Conservation (phyloP, 192 early-diverging fungal species). For the Gonapodya sp. region DNA sequence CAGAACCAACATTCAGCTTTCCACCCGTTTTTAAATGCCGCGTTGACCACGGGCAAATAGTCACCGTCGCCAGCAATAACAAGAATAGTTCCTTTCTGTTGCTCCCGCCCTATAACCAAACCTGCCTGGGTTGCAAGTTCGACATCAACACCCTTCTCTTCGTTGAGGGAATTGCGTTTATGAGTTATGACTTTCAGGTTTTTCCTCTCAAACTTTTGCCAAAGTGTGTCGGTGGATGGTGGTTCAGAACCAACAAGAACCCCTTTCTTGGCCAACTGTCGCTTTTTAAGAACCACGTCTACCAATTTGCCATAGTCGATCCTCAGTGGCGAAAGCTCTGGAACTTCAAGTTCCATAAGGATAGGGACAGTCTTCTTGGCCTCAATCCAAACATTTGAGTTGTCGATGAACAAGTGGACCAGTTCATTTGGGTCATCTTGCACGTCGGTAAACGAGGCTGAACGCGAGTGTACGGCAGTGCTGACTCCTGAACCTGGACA, state of each 20-base stretch:
- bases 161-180: neutral
- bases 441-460: neutral
- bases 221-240: neutral
- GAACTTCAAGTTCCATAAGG: neutral
- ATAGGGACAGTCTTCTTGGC: neutral
- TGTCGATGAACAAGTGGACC: neutral
- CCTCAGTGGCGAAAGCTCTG: conserved; percentile 1
- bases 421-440: conserved; percentile 1
- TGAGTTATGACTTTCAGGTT: neutral
- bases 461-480: neutral
- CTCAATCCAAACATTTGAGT: neutral
- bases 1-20: conserved; percentile 1
- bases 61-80: neutral
- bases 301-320: neutral
- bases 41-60: neutral
- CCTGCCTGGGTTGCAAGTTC: neutral
- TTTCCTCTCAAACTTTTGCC: neutral
- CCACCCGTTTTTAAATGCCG: neutral
- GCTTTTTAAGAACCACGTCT: neutral
- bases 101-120: neutral
- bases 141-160: neutral
- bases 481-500: neutral
- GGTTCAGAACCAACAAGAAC: neutral
- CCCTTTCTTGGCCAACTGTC: neutral
- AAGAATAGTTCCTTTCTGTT: neutral